Conservation (phyloP, 169 alveolate genomes). For the Plasmodium malariae region DNA sequence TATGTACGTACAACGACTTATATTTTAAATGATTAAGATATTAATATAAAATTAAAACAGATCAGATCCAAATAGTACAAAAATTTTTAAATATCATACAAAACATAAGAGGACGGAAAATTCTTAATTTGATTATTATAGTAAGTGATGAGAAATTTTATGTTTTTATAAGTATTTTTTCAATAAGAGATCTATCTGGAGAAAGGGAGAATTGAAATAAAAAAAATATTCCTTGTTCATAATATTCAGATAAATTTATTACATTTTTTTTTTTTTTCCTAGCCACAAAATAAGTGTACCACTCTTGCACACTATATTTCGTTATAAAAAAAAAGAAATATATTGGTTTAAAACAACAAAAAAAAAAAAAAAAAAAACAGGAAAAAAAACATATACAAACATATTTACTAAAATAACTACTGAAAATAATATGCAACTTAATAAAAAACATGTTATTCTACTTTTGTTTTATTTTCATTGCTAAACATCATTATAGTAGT, state of each 20-base stretch:
- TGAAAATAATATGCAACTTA: background rate
- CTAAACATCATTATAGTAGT: background rate
- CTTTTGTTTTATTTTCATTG: background rate
- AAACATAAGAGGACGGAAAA: too few species aligned
- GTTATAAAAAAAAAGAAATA: background rate
- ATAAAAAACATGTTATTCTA: background rate
- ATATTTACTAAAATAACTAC: background rate
- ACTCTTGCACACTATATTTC: background rate
- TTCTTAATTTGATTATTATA: too few species aligned
- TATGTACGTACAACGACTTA: too few species aligned
- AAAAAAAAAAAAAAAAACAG: too few species aligned
- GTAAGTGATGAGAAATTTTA: too few species aligned
- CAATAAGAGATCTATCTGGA: too few species aligned
- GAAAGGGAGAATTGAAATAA: background rate
- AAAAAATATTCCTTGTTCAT: background rate
- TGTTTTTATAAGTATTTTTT: too few species aligned
- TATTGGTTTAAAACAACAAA: background rate
- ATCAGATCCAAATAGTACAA: too few species aligned
- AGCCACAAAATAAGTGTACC: background rate
- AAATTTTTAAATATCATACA: too few species aligned
- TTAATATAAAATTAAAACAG: too few species aligned
- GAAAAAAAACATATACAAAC: background rate
- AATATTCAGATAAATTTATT: background rate
- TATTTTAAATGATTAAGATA: too few species aligned
- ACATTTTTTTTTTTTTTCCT: background rate